phyloP scores from a whole-genome alignment of 805 yeast genomes.

The Yarrowia deformans region DNA sequence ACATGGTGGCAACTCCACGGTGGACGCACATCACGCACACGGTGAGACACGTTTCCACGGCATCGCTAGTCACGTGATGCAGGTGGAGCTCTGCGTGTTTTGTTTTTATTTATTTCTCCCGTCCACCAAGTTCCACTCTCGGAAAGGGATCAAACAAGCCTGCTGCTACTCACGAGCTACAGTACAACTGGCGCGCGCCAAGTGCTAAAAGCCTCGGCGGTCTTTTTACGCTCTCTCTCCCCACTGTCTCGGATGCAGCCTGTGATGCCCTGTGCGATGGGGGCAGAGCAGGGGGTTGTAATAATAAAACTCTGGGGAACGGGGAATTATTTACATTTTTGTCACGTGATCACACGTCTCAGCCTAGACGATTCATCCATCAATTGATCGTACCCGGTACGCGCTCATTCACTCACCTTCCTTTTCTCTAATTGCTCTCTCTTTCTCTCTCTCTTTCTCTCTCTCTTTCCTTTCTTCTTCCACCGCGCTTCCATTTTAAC shows the following conservation, averaged over 20 bases:
- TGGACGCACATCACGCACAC: neutral
- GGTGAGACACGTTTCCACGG: neutral
- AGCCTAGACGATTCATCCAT: no score
- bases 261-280: constrained; percentile 12
- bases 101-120: neutral
- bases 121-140: no score
- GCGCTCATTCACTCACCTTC: no score
- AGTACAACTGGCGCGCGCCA: no score
- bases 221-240: neutral
- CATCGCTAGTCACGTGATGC: neutral
- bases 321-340: no score
- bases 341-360: no score
- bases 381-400: no score
- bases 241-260: constrained; percentile 31
- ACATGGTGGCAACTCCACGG: neutral
- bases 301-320: constrained; percentile 1
- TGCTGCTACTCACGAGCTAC: no score
- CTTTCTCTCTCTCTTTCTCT: neutral
- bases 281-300: neutral
- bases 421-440: neutral
- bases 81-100: no score
- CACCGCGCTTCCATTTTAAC: neutral
- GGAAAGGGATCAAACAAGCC: no score
- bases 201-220: constrained; percentile 14
- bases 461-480: neutral